Percentiles rank a stretch among this genome's conserved stretches.
Evolutionary conservation across 768 basidiomycete species (phyloP).

Genomic region (Calocybe indica): DNA sequence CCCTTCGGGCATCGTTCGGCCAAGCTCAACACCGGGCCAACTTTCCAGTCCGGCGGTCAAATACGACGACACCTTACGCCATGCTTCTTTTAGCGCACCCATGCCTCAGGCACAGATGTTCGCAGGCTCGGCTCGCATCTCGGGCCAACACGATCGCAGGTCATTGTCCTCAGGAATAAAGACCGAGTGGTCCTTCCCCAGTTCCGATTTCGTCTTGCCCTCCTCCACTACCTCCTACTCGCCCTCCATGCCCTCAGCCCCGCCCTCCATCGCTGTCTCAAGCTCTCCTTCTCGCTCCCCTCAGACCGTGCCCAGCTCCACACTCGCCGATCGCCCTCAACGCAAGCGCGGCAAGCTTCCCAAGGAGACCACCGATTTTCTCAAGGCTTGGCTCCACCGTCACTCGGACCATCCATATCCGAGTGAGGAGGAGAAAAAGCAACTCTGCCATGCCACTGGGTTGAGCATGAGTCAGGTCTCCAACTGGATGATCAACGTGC

Average conservation of each 20-base stretch:
- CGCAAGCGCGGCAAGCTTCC: conserved; percentile 85
- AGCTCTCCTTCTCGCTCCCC: conserved; percentile 51
- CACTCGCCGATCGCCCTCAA: conserved; percentile 69
- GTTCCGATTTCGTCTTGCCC: conserved; percentile 50
- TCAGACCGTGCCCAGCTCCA: conserved; percentile 42
- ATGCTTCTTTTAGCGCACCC: conserved; percentile 58
- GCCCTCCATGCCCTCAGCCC: conserved; percentile 38
- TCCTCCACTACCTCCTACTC: conserved; percentile 34
- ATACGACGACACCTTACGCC: conserved; percentile 65
- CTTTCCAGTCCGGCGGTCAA: conserved; percentile 49
- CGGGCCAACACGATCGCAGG: conserved; percentile 64
- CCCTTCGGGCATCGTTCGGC: conserved; percentile 55
- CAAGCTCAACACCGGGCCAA: conserved; percentile 62
- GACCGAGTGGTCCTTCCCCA: conserved; percentile 69
- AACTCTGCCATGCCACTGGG: conserved; percentile 79
- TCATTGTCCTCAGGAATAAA: conserved; percentile 44
- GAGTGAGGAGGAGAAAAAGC: conserved; percentile 87
- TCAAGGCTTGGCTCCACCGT: conserved; percentile 84
- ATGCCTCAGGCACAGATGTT: conserved; percentile 59
- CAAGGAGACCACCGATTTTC: conserved; percentile 85
- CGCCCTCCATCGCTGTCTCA: conserved; percentile 35
- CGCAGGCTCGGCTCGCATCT: conserved; percentile 63
- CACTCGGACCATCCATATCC: conserved; percentile 90
- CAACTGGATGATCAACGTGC: conserved; percentile 90
- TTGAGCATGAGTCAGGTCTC: conserved; percentile 87